Conservation (phyloP, 495 filamentous ascomycete genomes). For the Hypoxylon crocopeplum region DNA sequence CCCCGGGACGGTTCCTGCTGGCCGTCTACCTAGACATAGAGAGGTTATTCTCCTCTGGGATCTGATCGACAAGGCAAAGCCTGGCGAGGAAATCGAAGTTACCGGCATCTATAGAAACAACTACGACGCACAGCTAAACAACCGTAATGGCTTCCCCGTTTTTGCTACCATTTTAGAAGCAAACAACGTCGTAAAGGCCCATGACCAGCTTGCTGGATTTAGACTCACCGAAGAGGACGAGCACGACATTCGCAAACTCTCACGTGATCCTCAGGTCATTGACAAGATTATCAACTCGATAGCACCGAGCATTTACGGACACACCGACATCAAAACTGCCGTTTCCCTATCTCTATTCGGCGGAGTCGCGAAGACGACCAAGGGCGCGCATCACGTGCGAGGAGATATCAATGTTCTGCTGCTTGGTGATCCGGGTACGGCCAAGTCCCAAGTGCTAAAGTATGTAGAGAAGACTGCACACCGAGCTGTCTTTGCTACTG, state of each 20-base stretch:
- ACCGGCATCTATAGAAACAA: constrained; percentile 98
- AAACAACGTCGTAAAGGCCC: constrained; percentile 94
- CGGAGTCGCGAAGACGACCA: constrained; percentile 88
- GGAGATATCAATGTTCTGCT: constrained; percentile 99
- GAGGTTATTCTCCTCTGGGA: constrained; percentile 98
- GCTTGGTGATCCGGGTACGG: constrained; percentile 96
- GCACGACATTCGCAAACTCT: constrained; percentile 84
- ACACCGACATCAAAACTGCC: constrained; percentile 97
- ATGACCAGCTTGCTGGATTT: constrained; percentile 98
- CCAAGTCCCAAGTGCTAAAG: constrained; percentile 97
- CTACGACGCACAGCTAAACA: constrained; percentile 97
- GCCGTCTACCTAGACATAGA: constrained; percentile 91
- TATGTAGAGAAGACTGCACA: constrained; percentile 98
- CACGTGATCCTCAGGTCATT: constrained; percentile 87
- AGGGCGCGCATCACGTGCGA: constrained; percentile 87
- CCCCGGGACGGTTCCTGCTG: constrained; percentile 94
- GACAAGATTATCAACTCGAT: constrained; percentile 96
- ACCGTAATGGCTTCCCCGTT: constrained; percentile 98
- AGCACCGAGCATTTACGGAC: constrained; percentile 96
- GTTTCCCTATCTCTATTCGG: constrained; percentile 94
- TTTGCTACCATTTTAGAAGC: constrained; percentile 98
- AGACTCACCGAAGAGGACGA: constrained; percentile 95
- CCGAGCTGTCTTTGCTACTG: constrained; percentile 96
- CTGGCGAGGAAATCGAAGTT: constrained; percentile 96
- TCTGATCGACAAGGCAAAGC: constrained; percentile 95